Evolutionary conservation across 352 stramenopile species (phyloP), one percentile per base, ranked within the genome.

Genomic region (Phytophthora vignae): DNA sequence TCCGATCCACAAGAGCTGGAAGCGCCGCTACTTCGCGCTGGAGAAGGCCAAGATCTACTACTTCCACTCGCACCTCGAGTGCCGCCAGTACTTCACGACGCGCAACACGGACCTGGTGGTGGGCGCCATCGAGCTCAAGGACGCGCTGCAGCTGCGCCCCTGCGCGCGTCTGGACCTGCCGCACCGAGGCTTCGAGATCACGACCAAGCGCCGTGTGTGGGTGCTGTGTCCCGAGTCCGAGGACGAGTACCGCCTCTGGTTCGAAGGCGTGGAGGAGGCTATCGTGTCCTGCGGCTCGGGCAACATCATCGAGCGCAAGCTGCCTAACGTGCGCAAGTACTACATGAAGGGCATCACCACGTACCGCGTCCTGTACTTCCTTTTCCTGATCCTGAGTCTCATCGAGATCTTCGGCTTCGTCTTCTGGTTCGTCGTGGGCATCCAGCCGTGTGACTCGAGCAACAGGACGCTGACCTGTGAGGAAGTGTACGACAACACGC

Each of bases 1-100:
- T 0, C 90, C 90, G 7, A 87, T 96, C 68, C 87, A 95, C 83
- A 96, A 96, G 78, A 90, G 76, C 44, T 96, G 90, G 90, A 94
- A 94, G 61, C 86, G 87, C 11, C 90, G 90, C 29, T 96, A 95
- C 77, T 96, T 96, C 68, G 82, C 90, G 22, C 70, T 96, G 10
- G 90, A 96, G 69, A 94, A 94, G 66, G 82, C 87, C 73, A 95
- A 95, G 83, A 94, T 96, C 71, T 96, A 88, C 77, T 96, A 96
- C 76, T 96, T 96, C 76, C 90, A 95, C 67, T 92, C 78, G 44
- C 87, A 96, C 58, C 53, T 92, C 6, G 90, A 96, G 61, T 96
- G 90, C 58, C 87, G 90, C 2, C 87, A 94, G 74, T 96, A 95
- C 71, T 96, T 96, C 58, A 94, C 85, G 55, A 94, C 88, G 36